phyloP scores from a whole-genome alignment of 208 protist species.

The Wallacemonas sp. region DNA sequence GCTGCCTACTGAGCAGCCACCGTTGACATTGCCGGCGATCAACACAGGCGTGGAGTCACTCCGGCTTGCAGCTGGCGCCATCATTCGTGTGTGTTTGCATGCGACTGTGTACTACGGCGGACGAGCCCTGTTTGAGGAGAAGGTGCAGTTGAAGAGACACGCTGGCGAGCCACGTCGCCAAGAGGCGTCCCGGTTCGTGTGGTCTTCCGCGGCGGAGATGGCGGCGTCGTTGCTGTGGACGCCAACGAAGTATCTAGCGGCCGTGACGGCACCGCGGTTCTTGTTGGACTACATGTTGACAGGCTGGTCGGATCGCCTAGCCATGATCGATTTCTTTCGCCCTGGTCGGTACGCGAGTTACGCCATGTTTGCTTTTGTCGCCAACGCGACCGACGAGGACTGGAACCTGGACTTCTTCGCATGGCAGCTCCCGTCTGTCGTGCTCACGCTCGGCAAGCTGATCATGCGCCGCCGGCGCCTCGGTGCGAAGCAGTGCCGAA shows the following conservation, averaged over 20 bases:
- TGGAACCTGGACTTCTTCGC: slow-evolving; percentile 84
- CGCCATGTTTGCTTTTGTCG: slow-evolving; percentile 67
- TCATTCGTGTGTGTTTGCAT: slow-evolving; percentile 65
- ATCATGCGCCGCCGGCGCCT: slow-evolving; percentile 41
- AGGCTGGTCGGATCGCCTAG: slow-evolving; percentile 57
- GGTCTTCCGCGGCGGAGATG: slow-evolving; percentile 51
- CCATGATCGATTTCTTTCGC: slow-evolving; percentile 57
- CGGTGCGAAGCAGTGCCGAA: slow-evolving; percentile 43
- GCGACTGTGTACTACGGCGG: slow-evolving; percentile 60
- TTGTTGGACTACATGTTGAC: slow-evolving; percentile 81
- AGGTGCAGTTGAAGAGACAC: slow-evolving; percentile 38
- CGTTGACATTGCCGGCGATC: slow-evolving; percentile 47
- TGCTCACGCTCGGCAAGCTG: slow-evolving; percentile 65
- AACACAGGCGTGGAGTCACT: slow-evolving; percentile 47
- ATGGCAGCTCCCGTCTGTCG: slow-evolving; percentile 73
- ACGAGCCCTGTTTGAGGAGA: slow-evolving; percentile 35
- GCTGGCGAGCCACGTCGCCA: slow-evolving; percentile 16
- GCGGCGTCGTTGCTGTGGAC: slow-evolving; percentile 57
- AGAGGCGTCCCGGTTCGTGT: slow-evolving; percentile 48
- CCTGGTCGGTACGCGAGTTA: slow-evolving; percentile 61
- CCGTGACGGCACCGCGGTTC: slow-evolving; percentile 72
- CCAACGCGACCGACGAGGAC: slow-evolving; percentile 28
- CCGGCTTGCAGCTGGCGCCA: slow-evolving; percentile 55
- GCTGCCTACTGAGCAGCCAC: slow-evolving; percentile 6
- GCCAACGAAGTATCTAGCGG: slow-evolving; percentile 71